Base-by-base conservation (phyloP, 495 filamentous ascomycete genomes). In the Aspergillus ostianus region DNA sequence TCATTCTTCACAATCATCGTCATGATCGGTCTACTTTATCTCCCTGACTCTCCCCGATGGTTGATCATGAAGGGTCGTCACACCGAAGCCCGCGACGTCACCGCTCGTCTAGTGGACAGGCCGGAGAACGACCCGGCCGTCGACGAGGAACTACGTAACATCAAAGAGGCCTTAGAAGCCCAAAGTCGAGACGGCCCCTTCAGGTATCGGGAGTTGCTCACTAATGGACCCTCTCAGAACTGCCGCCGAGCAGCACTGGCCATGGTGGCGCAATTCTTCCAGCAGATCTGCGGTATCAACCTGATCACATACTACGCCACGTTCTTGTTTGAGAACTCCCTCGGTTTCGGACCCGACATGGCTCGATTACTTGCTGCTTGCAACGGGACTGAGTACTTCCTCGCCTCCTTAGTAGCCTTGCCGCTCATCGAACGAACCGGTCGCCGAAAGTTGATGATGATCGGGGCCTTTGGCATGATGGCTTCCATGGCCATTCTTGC, bases 21-120 rank as follows among this genome's bases (percentile, higher is more conserved):
- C 17, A 61, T 76, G 54, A 46, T 70, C 20, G 64, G 70, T 19
- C 59, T 78, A 1, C 51, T 75, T 8, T 62, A 72, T 20, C 58
- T 78, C 0, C 74, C 72, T 5, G 78, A 81, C 51, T 73, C 70
- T 0, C 78, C 78, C 4, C 71, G 78, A 10, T 81, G 78, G 77
- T 66, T 81, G 10, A 73, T 73, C 13, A 61, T 71, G 19, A 75
- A 80, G 58, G 69, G 66, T 47, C 67, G 67, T n/a, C 60, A 67
- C 20, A 65, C 71, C 17, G 67, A 77, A 27, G 72, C 77, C 12
- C 63, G 76, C 17, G 64, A 62, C 7, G 76, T 81, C 12, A 64
- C 79, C 7, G 45, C 55, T 6, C 61, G 68, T 0, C 71, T 81
- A 5, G 48, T 69, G 13, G 64, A 63, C 27, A 60, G 67, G 12